A percentile compares a stretch with the other conserved stretches of the same genome.
phyloP scores from a whole-genome alignment of 495 filamentous ascomycete species.

The Penicillium soppii region DNA sequence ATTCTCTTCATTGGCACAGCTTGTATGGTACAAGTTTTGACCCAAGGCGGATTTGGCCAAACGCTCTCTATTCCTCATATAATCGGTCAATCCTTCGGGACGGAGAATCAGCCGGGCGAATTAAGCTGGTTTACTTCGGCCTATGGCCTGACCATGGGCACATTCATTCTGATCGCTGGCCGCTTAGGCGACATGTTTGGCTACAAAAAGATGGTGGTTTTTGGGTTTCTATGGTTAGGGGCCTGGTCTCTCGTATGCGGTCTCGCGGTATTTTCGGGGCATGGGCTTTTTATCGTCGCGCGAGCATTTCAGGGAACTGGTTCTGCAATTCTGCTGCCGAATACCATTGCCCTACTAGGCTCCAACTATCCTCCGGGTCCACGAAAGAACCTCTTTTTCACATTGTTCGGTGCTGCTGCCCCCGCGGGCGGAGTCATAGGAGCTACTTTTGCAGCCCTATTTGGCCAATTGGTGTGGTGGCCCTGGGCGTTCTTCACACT shows the following conservation, averaged over 20 bases:
- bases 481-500: conserved; percentile 59
- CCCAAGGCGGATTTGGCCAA: no score
- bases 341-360: no score
- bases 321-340: conserved; percentile 43
- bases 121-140: conserved; percentile 49
- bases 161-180: conserved; percentile 63
- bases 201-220: conserved; percentile 57
- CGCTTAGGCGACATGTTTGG: conserved; percentile 65
- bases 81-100: conserved; percentile 14
- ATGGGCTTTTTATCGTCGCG: conserved; percentile 43
- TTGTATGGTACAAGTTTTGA: no score
- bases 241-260: conserved; percentile 60
- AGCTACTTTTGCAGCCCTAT: conserved; percentile 42
- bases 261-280: conserved; percentile 33
- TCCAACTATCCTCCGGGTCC: conserved; percentile 42
- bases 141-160: conserved; percentile 58
- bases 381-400: conserved; percentile 60
- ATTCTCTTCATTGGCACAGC: no score
- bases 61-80: no score
- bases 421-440: conserved; percentile 56
- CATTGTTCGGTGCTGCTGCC: conserved; percentile 57
- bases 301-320: no score
- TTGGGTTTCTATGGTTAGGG: conserved; percentile 60
- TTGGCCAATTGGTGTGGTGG: conserved; percentile 52
- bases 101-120: conserved; percentile 15